These are phyloP conservation scores for Pisolithus orientalis DNA, from an alignment of 768 basidiomycete genomes.

Conservation along the genomic window DNA sequence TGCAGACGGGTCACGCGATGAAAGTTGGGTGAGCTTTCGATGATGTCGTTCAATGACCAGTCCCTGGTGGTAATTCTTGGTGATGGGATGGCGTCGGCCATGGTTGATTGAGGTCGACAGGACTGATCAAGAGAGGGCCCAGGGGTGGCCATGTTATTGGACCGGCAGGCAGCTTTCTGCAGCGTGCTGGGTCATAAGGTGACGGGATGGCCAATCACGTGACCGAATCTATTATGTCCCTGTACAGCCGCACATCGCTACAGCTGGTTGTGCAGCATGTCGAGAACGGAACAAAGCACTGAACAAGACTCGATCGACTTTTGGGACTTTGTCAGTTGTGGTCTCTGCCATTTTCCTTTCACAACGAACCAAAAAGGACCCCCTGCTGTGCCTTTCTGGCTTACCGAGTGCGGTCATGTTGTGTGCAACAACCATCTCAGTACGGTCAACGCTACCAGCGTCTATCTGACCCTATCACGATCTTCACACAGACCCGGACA, in stretches of 20 bases:
- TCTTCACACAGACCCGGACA: conserved; percentile 50
- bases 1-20: conserved; percentile 32
- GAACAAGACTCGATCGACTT: conserved; percentile 44
- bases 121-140: not conserved
- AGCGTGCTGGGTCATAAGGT: not conserved
- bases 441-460: conserved; percentile 18
- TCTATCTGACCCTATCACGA: conserved; percentile 7
- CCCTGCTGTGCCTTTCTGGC: conserved; percentile 73
- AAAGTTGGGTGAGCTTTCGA: conserved; percentile 38
- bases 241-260: no score
- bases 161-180: not conserved
- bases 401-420: conserved; percentile 84
- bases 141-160: not conserved
- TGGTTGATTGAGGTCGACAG: not conserved
- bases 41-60: conserved; percentile 46
- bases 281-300: conserved; percentile 5
- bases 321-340: conserved; percentile 77
- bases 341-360: conserved; percentile 65
- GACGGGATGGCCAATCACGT: not conserved
- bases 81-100: not conserved
- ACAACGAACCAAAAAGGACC: conserved; percentile 40
- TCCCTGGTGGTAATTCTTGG: conserved; percentile 33
- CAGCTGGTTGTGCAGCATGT: conserved; percentile 8
- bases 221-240: not conserved
- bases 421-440: conserved; percentile 83